A percentile compares a stretch with the other conserved stretches of the same genome.
phyloP scores from a whole-genome alignment of 164 flowering plant genomes.

The Paratinospora sagittata region DNA sequence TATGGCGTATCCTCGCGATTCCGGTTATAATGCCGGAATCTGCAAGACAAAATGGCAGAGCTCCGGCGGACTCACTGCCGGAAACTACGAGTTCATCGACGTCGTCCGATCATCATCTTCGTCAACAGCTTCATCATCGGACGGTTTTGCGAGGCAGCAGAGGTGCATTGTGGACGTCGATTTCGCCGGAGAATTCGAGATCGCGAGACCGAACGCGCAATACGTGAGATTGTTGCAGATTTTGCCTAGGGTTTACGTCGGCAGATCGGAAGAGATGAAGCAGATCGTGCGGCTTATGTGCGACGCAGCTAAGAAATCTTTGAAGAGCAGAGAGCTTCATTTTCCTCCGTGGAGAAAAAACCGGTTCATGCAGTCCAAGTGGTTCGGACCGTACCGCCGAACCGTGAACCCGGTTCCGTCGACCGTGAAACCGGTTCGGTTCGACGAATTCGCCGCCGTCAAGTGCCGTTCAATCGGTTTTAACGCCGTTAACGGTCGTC shows the following conservation, averaged over 20 bases:
- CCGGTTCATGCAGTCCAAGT: conserved; percentile 65
- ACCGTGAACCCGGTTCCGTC: conserved; percentile 27
- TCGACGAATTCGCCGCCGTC: conserved; percentile 18
- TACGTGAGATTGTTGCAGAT: conserved; percentile 27
- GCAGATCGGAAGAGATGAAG: conserved; percentile 51
- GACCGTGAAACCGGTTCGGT: neutral
- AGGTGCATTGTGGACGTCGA: conserved; percentile 59
- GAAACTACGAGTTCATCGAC: conserved; percentile 72
- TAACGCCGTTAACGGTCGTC: conserved; percentile 28
- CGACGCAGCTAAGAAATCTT: conserved; percentile 50
- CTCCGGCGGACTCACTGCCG: conserved; percentile 43
- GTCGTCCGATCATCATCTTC: conserved; percentile 26
- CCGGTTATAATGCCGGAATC: conserved; percentile 72
- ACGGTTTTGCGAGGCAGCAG: neutral
- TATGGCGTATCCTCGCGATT: conserved; percentile 42
- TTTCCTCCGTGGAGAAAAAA: conserved; percentile 85
- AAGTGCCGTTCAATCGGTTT: conserved; percentile 58
- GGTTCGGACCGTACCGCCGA: conserved; percentile 68
- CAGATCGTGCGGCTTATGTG: conserved; percentile 54
- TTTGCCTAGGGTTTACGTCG: conserved; percentile 56
- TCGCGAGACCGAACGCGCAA: conserved; percentile 57
- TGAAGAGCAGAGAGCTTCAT: conserved; percentile 43
- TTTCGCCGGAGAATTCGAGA: conserved; percentile 55
- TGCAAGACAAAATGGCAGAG: conserved; percentile 76
- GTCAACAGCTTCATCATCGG: no score